A percentile compares a stretch with the other conserved stretches of the same genome.
These are phyloP conservation scores for Ophiostoma sp. DNA, from an alignment of 2,329 filamentous ascomycete species.

Conservation along the genomic window DNA sequence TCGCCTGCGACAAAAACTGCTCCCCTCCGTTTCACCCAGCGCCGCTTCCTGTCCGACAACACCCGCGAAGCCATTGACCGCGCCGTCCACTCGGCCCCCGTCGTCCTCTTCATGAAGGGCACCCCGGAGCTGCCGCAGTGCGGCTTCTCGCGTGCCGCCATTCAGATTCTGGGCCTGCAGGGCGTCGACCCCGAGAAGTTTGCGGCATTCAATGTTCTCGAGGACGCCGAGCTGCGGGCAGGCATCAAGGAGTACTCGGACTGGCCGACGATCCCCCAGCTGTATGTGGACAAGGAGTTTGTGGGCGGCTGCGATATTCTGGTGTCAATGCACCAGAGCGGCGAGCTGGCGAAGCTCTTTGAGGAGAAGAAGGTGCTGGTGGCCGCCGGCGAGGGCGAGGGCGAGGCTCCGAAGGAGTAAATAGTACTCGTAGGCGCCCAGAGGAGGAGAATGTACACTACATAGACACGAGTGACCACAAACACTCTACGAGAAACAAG, in stretches of 20 bases:
- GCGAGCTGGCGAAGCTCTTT: conserved; percentile 85
- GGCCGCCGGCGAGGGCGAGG: conserved; percentile 46
- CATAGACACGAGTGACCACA: neutral
- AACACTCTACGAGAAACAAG: neutral
- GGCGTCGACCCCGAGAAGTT: conserved; percentile 95
- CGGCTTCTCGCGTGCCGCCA: conserved; percentile 87
- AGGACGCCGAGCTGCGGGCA: conserved; percentile 81
- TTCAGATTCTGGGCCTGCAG: conserved; percentile 92
- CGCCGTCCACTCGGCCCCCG: conserved; percentile 81
- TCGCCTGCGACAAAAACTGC: neutral
- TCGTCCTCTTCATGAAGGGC: conserved; percentile 95
- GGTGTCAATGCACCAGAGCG: conserved; percentile 95
- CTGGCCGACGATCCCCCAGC: conserved; percentile 97
- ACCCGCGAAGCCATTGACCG: conserved; percentile 85
- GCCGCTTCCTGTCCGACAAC: conserved; percentile 64
- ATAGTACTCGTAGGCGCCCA: neutral
- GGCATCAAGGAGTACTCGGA: conserved; percentile 99
- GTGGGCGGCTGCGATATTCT: conserved; percentile 97
- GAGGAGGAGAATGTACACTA: neutral
- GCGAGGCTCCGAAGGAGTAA: conserved; percentile 37
- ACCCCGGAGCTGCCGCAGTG: conserved; percentile 81
- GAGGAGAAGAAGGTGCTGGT: conserved; percentile 89
- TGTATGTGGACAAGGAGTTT: conserved; percentile 95
- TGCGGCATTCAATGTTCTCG: conserved; percentile 95
- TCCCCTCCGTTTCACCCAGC: neutral